Evolutionary conservation across 495 filamentous ascomycete species (phyloP).

Genomic region (Wilcoxina mikolae): DNA sequence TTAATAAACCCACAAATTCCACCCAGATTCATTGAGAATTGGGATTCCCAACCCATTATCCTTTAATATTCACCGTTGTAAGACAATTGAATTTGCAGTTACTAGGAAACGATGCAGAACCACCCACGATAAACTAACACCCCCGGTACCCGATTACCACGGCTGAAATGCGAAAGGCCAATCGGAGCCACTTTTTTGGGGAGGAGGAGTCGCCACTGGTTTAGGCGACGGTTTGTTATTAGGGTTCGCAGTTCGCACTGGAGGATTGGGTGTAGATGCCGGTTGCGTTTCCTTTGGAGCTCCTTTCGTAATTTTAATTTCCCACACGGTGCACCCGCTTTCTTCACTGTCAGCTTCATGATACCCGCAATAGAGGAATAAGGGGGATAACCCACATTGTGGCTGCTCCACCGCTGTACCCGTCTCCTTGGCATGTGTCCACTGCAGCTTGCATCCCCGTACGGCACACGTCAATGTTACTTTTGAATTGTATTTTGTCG

Average conservation of each 20-base stretch:
- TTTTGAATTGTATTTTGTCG: background rate
- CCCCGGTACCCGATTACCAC: too few species aligned
- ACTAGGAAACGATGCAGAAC: too few species aligned
- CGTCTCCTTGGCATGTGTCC: background rate
- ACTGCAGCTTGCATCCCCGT: background rate
- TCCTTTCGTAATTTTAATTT: background rate
- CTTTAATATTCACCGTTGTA: too few species aligned
- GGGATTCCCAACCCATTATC: too few species aligned
- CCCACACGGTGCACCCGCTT: background rate
- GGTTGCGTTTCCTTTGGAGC: background rate
- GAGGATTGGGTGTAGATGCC: background rate
- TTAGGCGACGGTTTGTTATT: background rate
- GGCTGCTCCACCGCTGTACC: background rate
- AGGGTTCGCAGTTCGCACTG: background rate
- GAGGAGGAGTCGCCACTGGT: background rate
- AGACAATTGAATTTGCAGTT: too few species aligned
- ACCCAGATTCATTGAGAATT: too few species aligned
- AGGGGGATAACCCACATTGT: background rate
- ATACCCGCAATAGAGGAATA: too few species aligned
- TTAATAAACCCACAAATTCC: too few species aligned
- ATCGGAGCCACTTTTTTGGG: too few species aligned
- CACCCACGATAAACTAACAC: too few species aligned
- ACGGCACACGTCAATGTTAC: background rate
- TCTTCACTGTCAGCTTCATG: background rate
- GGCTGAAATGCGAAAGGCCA: too few species aligned